These are phyloP conservation scores for Nicotiana tabacum DNA, from an alignment of 257 asterid species.

Conservation along the genomic window DNA sequence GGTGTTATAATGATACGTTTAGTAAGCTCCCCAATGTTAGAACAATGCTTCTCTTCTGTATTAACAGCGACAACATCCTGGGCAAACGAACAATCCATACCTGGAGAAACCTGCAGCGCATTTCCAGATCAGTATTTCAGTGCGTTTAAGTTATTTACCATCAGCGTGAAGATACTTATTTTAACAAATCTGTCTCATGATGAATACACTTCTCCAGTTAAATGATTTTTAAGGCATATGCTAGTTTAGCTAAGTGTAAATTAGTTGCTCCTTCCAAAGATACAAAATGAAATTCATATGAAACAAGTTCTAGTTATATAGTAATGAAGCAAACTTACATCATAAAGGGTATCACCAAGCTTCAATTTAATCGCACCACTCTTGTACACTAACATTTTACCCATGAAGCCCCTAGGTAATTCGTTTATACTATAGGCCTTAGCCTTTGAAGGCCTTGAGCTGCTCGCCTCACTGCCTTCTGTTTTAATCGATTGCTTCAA, in stretches of 20 bases:
- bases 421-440: constrained; percentile 34
- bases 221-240: background rate
- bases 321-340: constrained; percentile 44
- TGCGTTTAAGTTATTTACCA: background rate
- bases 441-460: constrained; percentile 22
- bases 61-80: constrained; percentile 57
- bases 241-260: background rate
- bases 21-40: constrained; percentile 59
- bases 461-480: constrained; percentile 24
- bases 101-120: constrained; percentile 57
- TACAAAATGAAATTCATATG: background rate
- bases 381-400: constrained; percentile 67
- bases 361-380: constrained; percentile 79
- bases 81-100: constrained; percentile 46
- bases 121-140: background rate
- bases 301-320: background rate
- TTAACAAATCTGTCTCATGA: background rate
- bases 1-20: constrained; percentile 57
- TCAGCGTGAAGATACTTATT: background rate
- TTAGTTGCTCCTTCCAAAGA: background rate
- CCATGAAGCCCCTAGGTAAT: constrained; percentile 60
- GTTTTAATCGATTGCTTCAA: constrained; percentile 24
- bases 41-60: constrained; percentile 37
- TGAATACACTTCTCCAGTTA: background rate
- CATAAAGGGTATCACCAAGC: constrained; percentile 69